Evolutionary conservation across 2,329 filamentous ascomycete genomes (phyloP).

Genomic region (Elsinoe ampelina): DNA sequence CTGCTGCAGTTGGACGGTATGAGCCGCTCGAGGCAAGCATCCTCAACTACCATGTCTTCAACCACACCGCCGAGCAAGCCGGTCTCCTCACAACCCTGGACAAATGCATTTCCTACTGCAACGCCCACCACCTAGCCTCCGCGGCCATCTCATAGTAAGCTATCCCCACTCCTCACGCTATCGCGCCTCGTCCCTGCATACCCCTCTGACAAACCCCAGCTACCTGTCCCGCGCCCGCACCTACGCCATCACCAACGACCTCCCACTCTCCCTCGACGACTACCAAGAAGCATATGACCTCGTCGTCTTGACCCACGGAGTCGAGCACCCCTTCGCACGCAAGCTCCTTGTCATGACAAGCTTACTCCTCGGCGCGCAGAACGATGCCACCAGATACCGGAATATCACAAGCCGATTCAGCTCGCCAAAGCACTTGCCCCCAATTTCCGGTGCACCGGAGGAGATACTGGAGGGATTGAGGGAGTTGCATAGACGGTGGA

Average conservation of each 20-base stretch:
- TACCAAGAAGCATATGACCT: conserved; percentile 7
- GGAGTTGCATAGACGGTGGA: background rate
- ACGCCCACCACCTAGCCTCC: background rate
- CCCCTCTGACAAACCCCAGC: background rate
- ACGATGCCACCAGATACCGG: background rate
- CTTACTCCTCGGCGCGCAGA: background rate
- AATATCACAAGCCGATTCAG: background rate
- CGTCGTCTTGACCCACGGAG: background rate
- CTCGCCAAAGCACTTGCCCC: background rate
- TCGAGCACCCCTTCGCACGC: background rate
- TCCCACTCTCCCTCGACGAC: background rate
- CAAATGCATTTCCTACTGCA: background rate
- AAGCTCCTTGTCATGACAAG: background rate
- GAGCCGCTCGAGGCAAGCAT: background rate
- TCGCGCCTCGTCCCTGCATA: no score
- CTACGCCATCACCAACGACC: background rate
- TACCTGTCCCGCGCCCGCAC: background rate
- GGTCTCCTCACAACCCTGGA: background rate
- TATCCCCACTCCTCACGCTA: background rate
- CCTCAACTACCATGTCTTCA: background rate
- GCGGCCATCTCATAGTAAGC: background rate
- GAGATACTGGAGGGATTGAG: background rate
- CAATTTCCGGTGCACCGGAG: background rate
- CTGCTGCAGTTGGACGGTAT: background rate
- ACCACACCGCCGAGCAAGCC: background rate